Evolutionary conservation across 495 filamentous ascomycete species (phyloP).

Genomic region (Hypomontagnella monticulosa): DNA sequence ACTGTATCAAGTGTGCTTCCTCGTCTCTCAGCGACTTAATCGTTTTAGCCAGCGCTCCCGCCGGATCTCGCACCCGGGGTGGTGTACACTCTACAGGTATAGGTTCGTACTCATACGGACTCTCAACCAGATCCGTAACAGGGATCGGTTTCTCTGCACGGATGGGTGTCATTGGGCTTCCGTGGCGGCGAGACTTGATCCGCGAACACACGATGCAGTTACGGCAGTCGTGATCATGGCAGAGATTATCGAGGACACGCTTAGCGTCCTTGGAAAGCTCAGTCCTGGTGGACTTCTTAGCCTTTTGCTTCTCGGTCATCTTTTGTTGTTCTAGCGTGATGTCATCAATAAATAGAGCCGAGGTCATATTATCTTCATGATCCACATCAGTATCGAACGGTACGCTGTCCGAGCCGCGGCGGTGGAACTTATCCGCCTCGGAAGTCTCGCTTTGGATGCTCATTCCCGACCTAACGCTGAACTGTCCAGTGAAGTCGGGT

Average conservation of each 20-base stretch:
- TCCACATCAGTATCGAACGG: conserved; percentile 38
- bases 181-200: conserved; percentile 52
- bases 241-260: conserved; percentile 66
- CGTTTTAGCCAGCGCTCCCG: conserved; percentile 78
- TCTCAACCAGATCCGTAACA: conserved; percentile 69
- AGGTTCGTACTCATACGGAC: conserved; percentile 52
- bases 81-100: conserved; percentile 79
- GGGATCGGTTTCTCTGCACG: conserved; percentile 73
- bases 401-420: conserved; percentile 46
- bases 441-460: conserved; percentile 44
- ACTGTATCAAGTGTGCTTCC: conserved; percentile 78
- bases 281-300: conserved; percentile 44
- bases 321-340: conserved; percentile 55
- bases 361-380: conserved; percentile 74
- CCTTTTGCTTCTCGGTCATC: conserved; percentile 33
- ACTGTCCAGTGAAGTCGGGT: conserved; percentile 50
- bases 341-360: conserved; percentile 71
- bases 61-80: conserved; percentile 70
- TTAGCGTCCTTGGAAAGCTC: conserved; percentile 61
- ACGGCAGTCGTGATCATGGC: conserved; percentile 67
- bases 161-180: conserved; percentile 57
- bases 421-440: conserved; percentile 38
- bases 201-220: conserved; percentile 81
- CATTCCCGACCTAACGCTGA: conserved; percentile 53
- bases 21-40: conserved; percentile 86